Conservation (phyloP, 2,329 filamentous ascomycete genomes). For the Sporothrix protearum region DNA sequence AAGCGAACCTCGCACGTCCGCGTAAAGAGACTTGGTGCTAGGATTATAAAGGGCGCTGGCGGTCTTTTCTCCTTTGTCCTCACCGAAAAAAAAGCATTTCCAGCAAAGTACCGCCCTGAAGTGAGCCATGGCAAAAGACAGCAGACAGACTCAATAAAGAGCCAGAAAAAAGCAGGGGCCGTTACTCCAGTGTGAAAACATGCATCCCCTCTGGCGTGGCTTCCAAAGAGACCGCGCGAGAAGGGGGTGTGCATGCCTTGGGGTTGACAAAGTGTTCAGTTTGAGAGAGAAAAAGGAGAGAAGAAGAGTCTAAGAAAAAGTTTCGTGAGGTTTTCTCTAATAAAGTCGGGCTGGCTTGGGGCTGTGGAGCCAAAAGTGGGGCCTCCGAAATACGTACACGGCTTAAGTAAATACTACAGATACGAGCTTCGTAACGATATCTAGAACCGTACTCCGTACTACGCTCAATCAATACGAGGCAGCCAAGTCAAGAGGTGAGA, state of each 20-base stretch:
- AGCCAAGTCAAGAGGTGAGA: background rate
- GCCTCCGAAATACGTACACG: background rate
- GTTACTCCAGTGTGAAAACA: slow-evolving; percentile 7
- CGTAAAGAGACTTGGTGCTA: slow-evolving; percentile 34
- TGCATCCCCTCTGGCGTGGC: background rate
- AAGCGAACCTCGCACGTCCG: slow-evolving; percentile 59
- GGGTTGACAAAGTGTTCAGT: slow-evolving; percentile 43
- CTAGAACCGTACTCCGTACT: background rate
- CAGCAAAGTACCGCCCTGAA: slow-evolving; percentile 39
- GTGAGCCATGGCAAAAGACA: slow-evolving; percentile 37
- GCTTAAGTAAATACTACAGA: slow-evolving; percentile 18
- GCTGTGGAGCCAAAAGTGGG: slow-evolving; percentile 18
- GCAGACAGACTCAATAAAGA: background rate
- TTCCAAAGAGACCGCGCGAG: background rate
- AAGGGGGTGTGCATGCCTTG: slow-evolving; percentile 16
- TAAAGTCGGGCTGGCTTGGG: background rate
- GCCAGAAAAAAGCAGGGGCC: background rate
- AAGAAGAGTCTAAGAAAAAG: background rate
- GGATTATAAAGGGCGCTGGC: slow-evolving; percentile 57
- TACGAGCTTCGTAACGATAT: slow-evolving; percentile 6
- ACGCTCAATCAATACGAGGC: background rate
- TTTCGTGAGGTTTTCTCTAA: background rate
- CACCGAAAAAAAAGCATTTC: slow-evolving; percentile 17
- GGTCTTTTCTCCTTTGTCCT: slow-evolving; percentile 52
- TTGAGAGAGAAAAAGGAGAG: slow-evolving; percentile 40